Evolutionary conservation across 441 rosid species (phyloP).

Genomic region (Daphne laureola): DNA sequence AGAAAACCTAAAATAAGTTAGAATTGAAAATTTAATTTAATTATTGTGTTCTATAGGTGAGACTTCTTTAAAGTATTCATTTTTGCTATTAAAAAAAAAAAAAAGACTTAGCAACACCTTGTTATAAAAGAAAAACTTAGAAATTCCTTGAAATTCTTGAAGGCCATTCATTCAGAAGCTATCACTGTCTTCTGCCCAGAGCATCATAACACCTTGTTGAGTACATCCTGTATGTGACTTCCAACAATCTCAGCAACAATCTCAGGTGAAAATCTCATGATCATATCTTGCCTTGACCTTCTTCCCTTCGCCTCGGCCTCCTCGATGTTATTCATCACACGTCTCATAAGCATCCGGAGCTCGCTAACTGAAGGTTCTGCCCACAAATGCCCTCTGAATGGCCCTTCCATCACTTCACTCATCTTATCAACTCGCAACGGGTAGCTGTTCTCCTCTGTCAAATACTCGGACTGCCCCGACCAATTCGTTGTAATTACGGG

Average conservation of each 20-base stretch:
- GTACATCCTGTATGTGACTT: constrained; percentile 34
- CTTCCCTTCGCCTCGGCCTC: constrained; percentile 55
- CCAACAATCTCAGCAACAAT: constrained; percentile 50
- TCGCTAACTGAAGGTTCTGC: constrained; percentile 63
- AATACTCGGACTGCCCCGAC: constrained; percentile 77
- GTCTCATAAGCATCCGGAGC: constrained; percentile 58
- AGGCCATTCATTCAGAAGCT: too few species aligned
- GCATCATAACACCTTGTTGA: constrained; percentile 15
- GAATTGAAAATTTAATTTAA: too few species aligned
- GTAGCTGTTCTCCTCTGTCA: constrained; percentile 60
- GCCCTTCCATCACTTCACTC: constrained; percentile 64
- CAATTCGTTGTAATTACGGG: constrained; percentile 77
- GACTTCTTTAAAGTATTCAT: too few species aligned
- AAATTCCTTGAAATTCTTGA: too few species aligned
- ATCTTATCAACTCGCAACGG: constrained; percentile 49
- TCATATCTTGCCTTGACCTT: constrained; percentile 65
- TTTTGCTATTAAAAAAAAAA: too few species aligned
- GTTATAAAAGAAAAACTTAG: too few species aligned
- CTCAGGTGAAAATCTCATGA: constrained; percentile 51
- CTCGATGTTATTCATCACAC: constrained; percentile 34
- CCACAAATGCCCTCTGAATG: constrained; percentile 72
- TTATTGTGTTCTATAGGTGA: too few species aligned
- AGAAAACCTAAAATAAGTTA: too few species aligned
- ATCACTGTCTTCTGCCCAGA: too few species aligned
- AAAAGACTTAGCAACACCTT: too few species aligned